Evolutionary conservation across 805 yeast species (phyloP).

Genomic region (Schwanniomyces sp.): DNA sequence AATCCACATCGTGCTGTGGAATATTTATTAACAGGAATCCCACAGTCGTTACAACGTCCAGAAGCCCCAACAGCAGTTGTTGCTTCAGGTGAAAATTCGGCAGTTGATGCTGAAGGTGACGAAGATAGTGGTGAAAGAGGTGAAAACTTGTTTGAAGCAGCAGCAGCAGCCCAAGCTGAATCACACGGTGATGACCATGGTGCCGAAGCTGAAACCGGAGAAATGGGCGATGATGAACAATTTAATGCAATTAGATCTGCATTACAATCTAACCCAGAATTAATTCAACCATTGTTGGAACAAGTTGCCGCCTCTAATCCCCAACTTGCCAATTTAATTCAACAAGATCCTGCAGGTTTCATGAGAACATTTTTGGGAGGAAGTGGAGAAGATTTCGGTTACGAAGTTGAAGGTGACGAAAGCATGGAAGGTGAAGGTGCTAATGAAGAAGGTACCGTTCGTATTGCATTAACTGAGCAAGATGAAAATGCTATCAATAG

Average conservation of each 20-base stretch:
- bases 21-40: constrained; percentile 86
- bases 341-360: constrained; percentile 87
- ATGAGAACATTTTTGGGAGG: constrained; percentile 69
- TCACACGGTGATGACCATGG: constrained; percentile 29
- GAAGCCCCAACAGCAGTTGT: constrained; percentile 22
- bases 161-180: constrained; percentile 30
- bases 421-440: constrained; percentile 40
- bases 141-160: constrained; percentile 57
- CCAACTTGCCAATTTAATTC: constrained; percentile 76
- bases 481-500: constrained; percentile 90
- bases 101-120: constrained; percentile 14
- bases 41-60: constrained; percentile 54
- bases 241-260: constrained; percentile 66
- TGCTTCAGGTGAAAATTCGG: constrained; percentile 18
- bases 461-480: constrained; percentile 68
- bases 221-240: constrained; percentile 46
- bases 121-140: constrained; percentile 34
- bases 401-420: constrained; percentile 35
- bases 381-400: constrained; percentile 51
- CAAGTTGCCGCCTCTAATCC: constrained; percentile 83
- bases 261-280: constrained; percentile 82
- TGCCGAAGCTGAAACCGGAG: constrained; percentile 37
- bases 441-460: constrained; percentile 40
- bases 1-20: constrained; percentile 99
- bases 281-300: constrained; percentile 79